These are phyloP conservation scores for Acanthamoeba rhysodes DNA, from an alignment of 208 protist genomes.

Conservation along the genomic window DNA sequence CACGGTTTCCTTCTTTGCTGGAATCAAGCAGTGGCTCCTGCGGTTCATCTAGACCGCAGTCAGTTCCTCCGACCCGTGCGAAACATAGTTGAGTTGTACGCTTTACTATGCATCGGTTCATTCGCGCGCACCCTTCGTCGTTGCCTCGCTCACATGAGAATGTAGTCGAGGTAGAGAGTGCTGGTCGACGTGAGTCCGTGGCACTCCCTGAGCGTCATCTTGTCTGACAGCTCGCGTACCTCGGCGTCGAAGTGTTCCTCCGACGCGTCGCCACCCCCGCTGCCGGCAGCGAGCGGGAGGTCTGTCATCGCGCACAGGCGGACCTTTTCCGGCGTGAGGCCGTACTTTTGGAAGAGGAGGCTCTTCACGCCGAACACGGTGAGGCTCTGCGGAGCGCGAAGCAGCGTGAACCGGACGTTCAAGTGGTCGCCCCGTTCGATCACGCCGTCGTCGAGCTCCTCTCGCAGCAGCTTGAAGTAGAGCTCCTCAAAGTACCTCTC, in stretches of 20 bases:
- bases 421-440: background rate
- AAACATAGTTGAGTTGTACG: too few species aligned
- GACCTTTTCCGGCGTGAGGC: background rate
- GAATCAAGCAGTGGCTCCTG: too few species aligned
- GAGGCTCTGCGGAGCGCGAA: background rate
- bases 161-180: slow-evolving; percentile 22
- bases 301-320: background rate
- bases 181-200: background rate
- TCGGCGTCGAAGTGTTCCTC: background rate
- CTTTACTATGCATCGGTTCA: too few species aligned
- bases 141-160: background rate
- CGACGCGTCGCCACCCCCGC: background rate
- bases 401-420: background rate
- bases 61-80: too few species aligned
- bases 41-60: too few species aligned
- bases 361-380: background rate
- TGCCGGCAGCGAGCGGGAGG: background rate
- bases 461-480: background rate
- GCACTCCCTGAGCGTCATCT: background rate
- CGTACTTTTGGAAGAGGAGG: slow-evolving; percentile 8
- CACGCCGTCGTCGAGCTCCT: background rate
- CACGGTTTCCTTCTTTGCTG: too few species aligned
- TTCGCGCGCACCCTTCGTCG: too few species aligned
- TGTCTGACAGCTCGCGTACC: background rate
- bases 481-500: background rate